Conservation (phyloP, 208 protist species). For the Leishmania mexicana region DNA sequence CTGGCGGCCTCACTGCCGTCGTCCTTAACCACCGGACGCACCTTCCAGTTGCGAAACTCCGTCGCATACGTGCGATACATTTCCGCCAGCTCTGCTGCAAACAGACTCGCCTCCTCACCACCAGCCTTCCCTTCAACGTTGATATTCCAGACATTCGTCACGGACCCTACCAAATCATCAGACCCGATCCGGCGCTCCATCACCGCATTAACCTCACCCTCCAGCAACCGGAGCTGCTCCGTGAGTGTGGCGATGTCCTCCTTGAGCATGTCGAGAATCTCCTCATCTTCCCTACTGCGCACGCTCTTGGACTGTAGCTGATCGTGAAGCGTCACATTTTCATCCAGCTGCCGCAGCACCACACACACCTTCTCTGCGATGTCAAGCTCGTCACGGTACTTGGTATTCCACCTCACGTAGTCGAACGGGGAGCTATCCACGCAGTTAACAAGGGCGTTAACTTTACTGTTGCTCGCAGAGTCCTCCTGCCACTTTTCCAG, state of each 20-base stretch:
- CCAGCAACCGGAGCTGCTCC: slow-evolving; percentile 45
- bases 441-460: slow-evolving; percentile 36
- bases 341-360: slow-evolving; percentile 59
- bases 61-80: slow-evolving; percentile 72
- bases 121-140: slow-evolving; percentile 79
- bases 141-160: slow-evolving; percentile 70
- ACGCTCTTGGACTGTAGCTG: slow-evolving; percentile 29
- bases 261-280: slow-evolving; percentile 74
- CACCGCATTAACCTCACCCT: slow-evolving; percentile 53
- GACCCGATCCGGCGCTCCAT: slow-evolving; percentile 72
- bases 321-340: slow-evolving; percentile 58
- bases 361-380: slow-evolving; percentile 48
- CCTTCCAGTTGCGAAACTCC: slow-evolving; percentile 47
- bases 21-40: slow-evolving; percentile 30
- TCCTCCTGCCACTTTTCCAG: slow-evolving; percentile 60
- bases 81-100: slow-evolving; percentile 83
- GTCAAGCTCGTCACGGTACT: slow-evolving; percentile 79
- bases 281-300: slow-evolving; percentile 49
- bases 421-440: slow-evolving; percentile 61
- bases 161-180: slow-evolving; percentile 78
- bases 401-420: slow-evolving; percentile 74
- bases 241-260: slow-evolving; percentile 68
- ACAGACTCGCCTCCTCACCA: slow-evolving; percentile 85
- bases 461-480: background rate
- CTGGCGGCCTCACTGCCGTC: slow-evolving; percentile 31